A percentile compares a stretch with the other conserved stretches of the same genome.
Conservation (phyloP, 2,329 filamentous ascomycete genomes). For the Moelleriella libera region DNA sequence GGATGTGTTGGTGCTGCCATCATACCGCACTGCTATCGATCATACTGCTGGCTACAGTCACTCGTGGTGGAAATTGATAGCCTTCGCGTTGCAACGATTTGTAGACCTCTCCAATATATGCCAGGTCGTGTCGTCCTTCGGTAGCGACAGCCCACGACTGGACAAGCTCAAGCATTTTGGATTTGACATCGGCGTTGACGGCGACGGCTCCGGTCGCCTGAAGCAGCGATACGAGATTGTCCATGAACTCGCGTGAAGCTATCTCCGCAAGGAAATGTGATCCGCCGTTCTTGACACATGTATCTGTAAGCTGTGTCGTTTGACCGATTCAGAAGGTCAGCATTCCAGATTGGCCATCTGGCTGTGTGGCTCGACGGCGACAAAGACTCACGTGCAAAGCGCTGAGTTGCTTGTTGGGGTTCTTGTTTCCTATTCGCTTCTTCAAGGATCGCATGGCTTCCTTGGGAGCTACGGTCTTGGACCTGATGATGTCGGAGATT, state of each 20-base stretch:
- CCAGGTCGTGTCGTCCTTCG: conserved; percentile 67
- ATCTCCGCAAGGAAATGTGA: conserved; percentile 91
- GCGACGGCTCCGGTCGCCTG: conserved; percentile 63
- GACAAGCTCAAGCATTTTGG: conserved; percentile 84
- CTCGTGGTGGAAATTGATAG: conserved; percentile 76
- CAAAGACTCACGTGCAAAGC: conserved; percentile 59
- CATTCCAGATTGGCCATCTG: too few species aligned
- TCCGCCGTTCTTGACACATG: conserved; percentile 96
- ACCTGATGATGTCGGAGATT: conserved; percentile 93
- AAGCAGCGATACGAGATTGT: conserved; percentile 82
- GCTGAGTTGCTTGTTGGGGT: conserved; percentile 90
- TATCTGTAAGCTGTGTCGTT: conserved; percentile 69
- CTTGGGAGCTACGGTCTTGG: conserved; percentile 92
- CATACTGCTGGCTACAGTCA: conserved; percentile 88
- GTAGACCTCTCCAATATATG: conserved; percentile 84
- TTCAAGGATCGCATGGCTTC: conserved; percentile 97
- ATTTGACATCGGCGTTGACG: conserved; percentile 72
- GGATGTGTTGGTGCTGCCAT: conserved; percentile 34
- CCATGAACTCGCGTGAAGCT: conserved; percentile 94
- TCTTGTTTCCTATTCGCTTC: conserved; percentile 88
- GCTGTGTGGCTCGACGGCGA: too few species aligned
- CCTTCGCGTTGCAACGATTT: conserved; percentile 69
- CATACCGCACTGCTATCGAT: conserved; percentile 87
- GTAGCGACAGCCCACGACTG: conserved; percentile 88
- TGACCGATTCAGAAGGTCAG: neutral